Conservation (phyloP, 2,329 filamentous ascomycete genomes). For the Verticillium longisporum region DNA sequence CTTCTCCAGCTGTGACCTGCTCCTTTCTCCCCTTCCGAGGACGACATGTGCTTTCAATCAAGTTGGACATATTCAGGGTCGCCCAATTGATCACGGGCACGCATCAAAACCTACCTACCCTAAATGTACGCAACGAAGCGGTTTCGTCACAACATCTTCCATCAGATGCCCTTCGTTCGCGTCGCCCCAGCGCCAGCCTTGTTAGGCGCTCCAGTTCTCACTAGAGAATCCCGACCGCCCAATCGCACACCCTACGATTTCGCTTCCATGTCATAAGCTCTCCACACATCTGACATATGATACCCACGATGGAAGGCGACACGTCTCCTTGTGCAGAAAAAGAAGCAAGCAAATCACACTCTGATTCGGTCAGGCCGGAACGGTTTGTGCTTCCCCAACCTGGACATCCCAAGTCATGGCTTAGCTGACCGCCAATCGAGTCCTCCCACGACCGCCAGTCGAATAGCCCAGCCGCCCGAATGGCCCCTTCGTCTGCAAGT, state of each 20-base stretch:
- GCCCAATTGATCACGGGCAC: too few relatives aligned
- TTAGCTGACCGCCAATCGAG: neutral
- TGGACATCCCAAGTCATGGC: neutral
- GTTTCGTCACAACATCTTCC: too few relatives aligned
- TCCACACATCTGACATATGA: neutral
- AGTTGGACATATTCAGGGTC: too few relatives aligned
- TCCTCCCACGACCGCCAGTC: neutral
- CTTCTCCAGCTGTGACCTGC: too few relatives aligned
- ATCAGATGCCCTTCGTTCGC: neutral
- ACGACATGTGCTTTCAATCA: too few relatives aligned
- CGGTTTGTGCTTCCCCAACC: neutral
- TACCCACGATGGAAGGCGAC: neutral
- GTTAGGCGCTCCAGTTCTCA: too few relatives aligned
- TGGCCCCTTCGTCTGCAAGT: neutral
- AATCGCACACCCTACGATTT: neutral
- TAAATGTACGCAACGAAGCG: too few relatives aligned
- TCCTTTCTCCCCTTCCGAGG: too few relatives aligned
- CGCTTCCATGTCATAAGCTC: neutral
- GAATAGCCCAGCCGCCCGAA: neutral
- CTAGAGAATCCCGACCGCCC: neutral
- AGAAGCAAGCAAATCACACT: neutral
- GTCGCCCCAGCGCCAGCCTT: neutral
- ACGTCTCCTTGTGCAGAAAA: neutral
- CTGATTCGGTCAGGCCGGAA: neutral
- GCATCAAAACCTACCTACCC: too few relatives aligned